Evolutionary conservation across 805 yeast species (phyloP).

Genomic region (Metschnikowia aberdeeniae): DNA sequence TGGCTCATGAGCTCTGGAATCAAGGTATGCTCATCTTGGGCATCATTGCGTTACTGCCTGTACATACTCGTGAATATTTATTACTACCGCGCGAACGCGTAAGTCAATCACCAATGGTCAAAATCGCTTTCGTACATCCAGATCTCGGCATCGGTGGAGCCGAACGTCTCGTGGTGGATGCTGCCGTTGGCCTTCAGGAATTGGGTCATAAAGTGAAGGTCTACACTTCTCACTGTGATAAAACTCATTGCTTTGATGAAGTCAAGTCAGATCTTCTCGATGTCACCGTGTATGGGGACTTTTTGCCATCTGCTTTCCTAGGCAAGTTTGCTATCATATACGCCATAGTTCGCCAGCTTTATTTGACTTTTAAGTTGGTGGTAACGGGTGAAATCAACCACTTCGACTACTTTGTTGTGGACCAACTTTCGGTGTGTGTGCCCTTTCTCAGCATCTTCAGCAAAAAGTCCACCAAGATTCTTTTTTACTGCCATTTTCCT

Average conservation of each 20-base stretch:
- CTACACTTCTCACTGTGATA: slow-evolving; percentile 89
- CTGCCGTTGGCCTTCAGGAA: slow-evolving; percentile 81
- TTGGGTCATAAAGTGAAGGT: slow-evolving; percentile 55
- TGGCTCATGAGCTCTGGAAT: too few relatives aligned
- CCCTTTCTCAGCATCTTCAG: slow-evolving; percentile 60
- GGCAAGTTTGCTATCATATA: slow-evolving; percentile 75
- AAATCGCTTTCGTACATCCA: slow-evolving; percentile 87
- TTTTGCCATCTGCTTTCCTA: slow-evolving; percentile 63
- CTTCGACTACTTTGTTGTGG: slow-evolving; percentile 77
- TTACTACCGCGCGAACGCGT: too few relatives aligned
- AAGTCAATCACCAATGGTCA: slow-evolving; percentile 17
- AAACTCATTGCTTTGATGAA: slow-evolving; percentile 86
- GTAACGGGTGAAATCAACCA: slow-evolving; percentile 42
- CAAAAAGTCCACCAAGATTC: slow-evolving; percentile 42
- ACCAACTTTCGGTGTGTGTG: slow-evolving; percentile 80
- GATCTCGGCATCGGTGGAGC: slow-evolving; percentile 98
- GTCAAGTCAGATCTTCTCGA: slow-evolving; percentile 53
- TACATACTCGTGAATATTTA: too few relatives aligned
- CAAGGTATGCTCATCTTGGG: too few relatives aligned
- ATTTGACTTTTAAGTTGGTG: slow-evolving; percentile 48
- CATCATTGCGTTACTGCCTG: too few relatives aligned
- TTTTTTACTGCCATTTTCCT: slow-evolving; percentile 96
- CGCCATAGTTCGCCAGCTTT: slow-evolving; percentile 80
- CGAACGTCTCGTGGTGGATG: slow-evolving; percentile 93
- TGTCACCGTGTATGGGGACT: slow-evolving; percentile 78